phyloP scores from a whole-genome alignment of 2,329 filamentous ascomycete species.

The Neopestalotiopsis sp. region DNA sequence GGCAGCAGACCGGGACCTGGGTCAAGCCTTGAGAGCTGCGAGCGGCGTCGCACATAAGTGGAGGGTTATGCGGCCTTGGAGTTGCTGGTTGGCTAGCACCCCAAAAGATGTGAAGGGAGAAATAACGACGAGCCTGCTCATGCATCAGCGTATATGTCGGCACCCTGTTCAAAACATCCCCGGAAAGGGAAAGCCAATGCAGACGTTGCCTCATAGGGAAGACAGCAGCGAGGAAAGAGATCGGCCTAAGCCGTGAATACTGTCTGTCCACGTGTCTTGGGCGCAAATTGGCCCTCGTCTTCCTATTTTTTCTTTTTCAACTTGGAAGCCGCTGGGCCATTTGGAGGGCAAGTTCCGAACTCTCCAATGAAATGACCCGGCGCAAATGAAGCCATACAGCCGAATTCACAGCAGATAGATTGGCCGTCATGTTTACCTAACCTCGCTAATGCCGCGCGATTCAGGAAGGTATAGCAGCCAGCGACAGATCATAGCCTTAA shows the following conservation, averaged over 20 bases:
- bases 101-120: neutral
- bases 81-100: too few relatives aligned
- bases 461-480: constrained; percentile 3
- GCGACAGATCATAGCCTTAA: neutral
- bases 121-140: neutral
- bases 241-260: neutral
- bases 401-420: neutral
- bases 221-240: constrained; percentile 2
- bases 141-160: neutral
- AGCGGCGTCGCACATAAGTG: neutral
- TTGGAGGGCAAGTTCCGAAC: too few relatives aligned
- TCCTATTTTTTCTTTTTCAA: neutral
- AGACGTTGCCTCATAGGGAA: neutral
- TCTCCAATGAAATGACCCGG: neutral
- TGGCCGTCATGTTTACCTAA: neutral
- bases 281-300: neutral
- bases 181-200: constrained; percentile 2
- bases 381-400: neutral
- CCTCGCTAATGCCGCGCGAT: constrained; percentile 5
- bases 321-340: neutral
- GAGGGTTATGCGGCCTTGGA: neutral
- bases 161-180: neutral
- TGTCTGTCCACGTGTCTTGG: neutral
- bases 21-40: neutral
- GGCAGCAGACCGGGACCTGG: neutral